Conservation (phyloP, 2,329 filamentous ascomycete genomes). For the Aspergillus carbonarius region DNA sequence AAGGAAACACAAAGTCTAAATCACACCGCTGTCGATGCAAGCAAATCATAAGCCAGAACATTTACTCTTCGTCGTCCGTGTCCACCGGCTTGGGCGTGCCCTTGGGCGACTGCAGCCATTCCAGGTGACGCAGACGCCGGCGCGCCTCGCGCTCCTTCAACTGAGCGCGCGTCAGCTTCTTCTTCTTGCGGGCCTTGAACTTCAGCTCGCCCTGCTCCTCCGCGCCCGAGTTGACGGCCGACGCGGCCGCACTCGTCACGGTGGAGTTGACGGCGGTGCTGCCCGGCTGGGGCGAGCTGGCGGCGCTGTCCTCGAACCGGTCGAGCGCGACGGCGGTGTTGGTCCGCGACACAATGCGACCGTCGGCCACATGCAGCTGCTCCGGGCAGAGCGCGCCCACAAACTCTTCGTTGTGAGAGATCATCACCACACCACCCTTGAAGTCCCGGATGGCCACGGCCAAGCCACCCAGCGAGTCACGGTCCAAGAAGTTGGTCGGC, state of each 20-base stretch:
- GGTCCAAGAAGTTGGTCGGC: slow-evolving; percentile 98
- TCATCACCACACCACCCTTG: slow-evolving; percentile 98
- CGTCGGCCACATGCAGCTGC: slow-evolving; percentile 92
- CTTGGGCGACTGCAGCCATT: slow-evolving; percentile 79
- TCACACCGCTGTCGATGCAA: slow-evolving; percentile 1
- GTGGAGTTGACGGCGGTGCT: slow-evolving; percentile 59
- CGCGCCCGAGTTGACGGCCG: slow-evolving; percentile 74
- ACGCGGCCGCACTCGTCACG: slow-evolving; percentile 59
- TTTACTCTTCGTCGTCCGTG: slow-evolving; percentile 69
- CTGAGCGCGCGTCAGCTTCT: slow-evolving; percentile 98
- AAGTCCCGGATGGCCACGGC: slow-evolving; percentile 98
- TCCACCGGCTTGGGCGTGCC: slow-evolving; percentile 75
- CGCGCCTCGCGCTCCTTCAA: slow-evolving; percentile 89
- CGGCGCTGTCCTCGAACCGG: slow-evolving; percentile 80
- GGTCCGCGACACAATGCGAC: slow-evolving; percentile 81
- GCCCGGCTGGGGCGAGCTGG: slow-evolving; percentile 55
- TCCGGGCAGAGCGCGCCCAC: slow-evolving; percentile 93
- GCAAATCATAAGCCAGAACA: not conserved
- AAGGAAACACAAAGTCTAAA: not conserved
- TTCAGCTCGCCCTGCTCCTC: slow-evolving; percentile 81
- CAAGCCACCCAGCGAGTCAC: slow-evolving; percentile 92
- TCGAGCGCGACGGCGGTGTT: slow-evolving; percentile 70
- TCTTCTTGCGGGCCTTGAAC: slow-evolving; percentile 90
- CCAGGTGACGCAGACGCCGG: slow-evolving; percentile 77
- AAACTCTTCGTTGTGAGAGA: slow-evolving; percentile 99